Base-by-base conservation (phyloP, 495 filamentous ascomycete genomes). In the Lasiosphaeria miniovina region DNA sequence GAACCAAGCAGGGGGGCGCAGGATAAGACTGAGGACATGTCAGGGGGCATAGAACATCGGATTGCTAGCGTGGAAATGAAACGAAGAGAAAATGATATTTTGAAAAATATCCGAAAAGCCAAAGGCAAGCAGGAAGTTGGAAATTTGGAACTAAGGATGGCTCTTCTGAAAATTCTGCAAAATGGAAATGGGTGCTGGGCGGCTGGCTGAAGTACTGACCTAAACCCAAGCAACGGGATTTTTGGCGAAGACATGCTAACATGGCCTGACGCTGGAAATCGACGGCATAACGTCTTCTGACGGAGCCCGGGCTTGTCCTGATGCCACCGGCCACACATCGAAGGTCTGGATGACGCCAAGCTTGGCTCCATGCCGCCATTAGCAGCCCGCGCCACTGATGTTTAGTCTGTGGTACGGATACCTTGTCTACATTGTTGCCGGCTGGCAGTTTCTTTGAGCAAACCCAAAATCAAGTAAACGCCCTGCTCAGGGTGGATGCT, bases 271-370 rank as follows among this genome's bases (percentile, higher is more conserved):
- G 54, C 45, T 53, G 59, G 46, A 45, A 61, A 56, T 49, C 54
- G 38, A 57, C 59, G 59, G 59, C 59, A 61, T 61, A 61, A 61
- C 12, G 48, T 57, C 46, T 55, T 54, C 50, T 54, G 50, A 33
- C 51, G 48, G 49, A 15, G 48, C 36, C 49, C 43, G 35, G 17
- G 49, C 36, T 40, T 50, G 32, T 32, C 51, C 36, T 58, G 49
- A 51, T 51, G 49, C 49, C 49, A 35, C 17, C 49, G n/a, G 15
- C 32, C 17, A 11, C 12, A 32, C 49, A 32, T 35, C 10, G 40
- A 24, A 24, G 24, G 24, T 24, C 24, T 24, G 24, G 24, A 9
- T 46, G 38, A n/a, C 15, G 43, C 43, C 43, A 46, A 46, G 43
- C 12, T n/a, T n/a, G 15, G 43, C 43, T 46, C 43, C 43, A 46